These are phyloP conservation scores for Beverwykella pulmonaria DNA, from an alignment of 495 filamentous ascomycete species.

Conservation along the genomic window DNA sequence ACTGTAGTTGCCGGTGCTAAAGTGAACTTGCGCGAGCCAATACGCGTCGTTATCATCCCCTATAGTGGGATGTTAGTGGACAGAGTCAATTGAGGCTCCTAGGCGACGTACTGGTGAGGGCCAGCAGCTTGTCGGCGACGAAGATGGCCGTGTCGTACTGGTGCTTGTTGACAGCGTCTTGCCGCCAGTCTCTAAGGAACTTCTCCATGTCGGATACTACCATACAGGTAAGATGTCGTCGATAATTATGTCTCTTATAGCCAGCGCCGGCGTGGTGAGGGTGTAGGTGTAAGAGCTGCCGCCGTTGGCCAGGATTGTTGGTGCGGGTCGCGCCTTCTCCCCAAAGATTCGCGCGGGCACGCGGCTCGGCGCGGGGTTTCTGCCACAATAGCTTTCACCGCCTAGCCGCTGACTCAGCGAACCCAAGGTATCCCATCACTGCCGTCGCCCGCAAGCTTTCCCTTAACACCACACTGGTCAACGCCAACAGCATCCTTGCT, in stretches of 20 bases:
- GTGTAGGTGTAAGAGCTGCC: neutral
- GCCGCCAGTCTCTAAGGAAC: slow-evolving; percentile 87
- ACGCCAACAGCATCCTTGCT: neutral
- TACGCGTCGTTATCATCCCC: slow-evolving; percentile 90
- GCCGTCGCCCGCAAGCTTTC: neutral
- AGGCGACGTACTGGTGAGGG: slow-evolving; percentile 74
- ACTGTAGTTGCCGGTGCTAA: slow-evolving; percentile 88
- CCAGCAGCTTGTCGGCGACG: slow-evolving; percentile 93
- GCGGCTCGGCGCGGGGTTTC: slow-evolving; percentile 17
- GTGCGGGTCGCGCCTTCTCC: neutral
- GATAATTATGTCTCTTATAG: neutral
- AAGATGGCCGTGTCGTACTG: slow-evolving; percentile 96
- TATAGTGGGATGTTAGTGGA: slow-evolving; percentile 43
- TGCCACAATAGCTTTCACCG: slow-evolving; percentile 2
- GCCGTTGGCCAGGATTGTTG: neutral
- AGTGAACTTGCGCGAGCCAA: slow-evolving; percentile 93
- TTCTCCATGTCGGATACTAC: slow-evolving; percentile 72
- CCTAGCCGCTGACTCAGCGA: neutral
- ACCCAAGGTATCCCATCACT: too few species aligned
- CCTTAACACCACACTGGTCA: neutral
- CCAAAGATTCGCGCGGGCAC: slow-evolving; percentile 19
- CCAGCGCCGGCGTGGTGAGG: neutral
- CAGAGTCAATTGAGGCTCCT: neutral
- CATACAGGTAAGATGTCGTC: neutral
- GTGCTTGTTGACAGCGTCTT: slow-evolving; percentile 88